Base-by-base conservation (phyloP, 495 filamentous ascomycete species). In the Penicillium canariense region DNA sequence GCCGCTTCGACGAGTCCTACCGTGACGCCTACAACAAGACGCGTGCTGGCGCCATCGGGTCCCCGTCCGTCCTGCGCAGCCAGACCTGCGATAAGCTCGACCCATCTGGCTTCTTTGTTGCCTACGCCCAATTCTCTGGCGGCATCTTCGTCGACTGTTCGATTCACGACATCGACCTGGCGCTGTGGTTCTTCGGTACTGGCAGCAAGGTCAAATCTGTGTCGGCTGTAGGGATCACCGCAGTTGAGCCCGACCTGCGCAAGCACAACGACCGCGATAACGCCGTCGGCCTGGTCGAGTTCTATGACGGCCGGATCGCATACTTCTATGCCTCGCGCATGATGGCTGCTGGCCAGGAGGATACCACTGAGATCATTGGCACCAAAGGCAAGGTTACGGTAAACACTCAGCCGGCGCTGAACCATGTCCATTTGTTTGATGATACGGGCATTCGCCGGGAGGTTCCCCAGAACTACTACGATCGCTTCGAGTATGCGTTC, bases 361-460 rank as follows among this genome's bases (percentile, higher is more conserved):
- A 86, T 59, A 78, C 74, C 42, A 84, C 82, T 0, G 83, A 86
- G 64, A 76, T 86, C 39, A 81, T 86, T 50, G 83, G 83, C 5
- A 85, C 82, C 0, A 70, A 77, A 54, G 83, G 83, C 2, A 85
- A 85, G 59, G 42, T 86, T 11, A 69, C 74, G 0, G 75, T 86
- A 20, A 86, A 85, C 54, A 73, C 70, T 10, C 72, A 81, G 53
- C 84, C 84, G 17, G 60, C 66, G 43, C 42, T 62, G 23, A 78
- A 81, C 42, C 72, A 84, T 30, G 80, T 86, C 12, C 73, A 82
- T 52, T 61, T 81, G 31, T 76, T 70, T 54, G 76, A 83, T 54
- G 47, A 63, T 1, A 52, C 48, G 0, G 82, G 84, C 1, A 61
- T 86, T 14, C 60, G 77, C 11, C 61, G 79, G 22, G 82, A 86